Conservation (phyloP, 2,329 filamentous ascomycete species). For the Periglandula ipomoeae region DNA sequence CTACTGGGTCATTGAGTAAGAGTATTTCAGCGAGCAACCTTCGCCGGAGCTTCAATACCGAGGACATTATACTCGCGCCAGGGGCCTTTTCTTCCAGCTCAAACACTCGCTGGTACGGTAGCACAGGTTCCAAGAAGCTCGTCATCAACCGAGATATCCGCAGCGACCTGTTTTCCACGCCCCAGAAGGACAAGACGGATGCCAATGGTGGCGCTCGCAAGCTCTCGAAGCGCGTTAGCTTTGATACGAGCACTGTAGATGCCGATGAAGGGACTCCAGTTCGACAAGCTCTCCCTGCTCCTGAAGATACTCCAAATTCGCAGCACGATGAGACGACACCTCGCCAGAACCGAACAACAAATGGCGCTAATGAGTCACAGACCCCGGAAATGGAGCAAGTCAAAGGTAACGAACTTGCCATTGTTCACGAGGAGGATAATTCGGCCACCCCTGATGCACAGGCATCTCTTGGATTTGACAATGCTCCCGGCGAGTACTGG, state of each 20-base stretch:
- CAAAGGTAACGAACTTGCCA: constrained; percentile 65
- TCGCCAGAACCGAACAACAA: constrained; percentile 45
- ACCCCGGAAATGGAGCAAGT: constrained; percentile 61
- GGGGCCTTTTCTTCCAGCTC: constrained; percentile 71
- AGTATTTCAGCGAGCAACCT: constrained; percentile 84
- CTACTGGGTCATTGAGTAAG: constrained; percentile 68
- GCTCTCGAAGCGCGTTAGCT: constrained; percentile 82
- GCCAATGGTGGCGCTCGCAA: constrained; percentile 38
- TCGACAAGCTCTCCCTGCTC: constrained; percentile 24
- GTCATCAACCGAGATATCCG: constrained; percentile 84
- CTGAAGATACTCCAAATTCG: constrained; percentile 21
- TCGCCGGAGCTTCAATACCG: constrained; percentile 68
- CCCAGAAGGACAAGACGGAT: constrained; percentile 40
- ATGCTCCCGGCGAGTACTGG: constrained; percentile 71
- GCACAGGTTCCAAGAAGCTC: constrained; percentile 72
- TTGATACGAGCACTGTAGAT: constrained; percentile 56
- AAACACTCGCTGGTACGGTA: constrained; percentile 55
- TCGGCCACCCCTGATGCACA: constrained; percentile 19
- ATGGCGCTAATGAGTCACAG: constrained; percentile 22
- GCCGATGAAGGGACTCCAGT: constrained; percentile 25
- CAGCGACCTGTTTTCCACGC: constrained; percentile 58
- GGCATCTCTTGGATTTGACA: constrained; percentile 24
- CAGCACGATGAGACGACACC: constrained; percentile 26
- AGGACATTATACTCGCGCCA: constrained; percentile 79
- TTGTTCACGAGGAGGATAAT: constrained; percentile 64